Conservation (phyloP, 345 rosid genomes). For the Rhizophora mangle region DNA sequence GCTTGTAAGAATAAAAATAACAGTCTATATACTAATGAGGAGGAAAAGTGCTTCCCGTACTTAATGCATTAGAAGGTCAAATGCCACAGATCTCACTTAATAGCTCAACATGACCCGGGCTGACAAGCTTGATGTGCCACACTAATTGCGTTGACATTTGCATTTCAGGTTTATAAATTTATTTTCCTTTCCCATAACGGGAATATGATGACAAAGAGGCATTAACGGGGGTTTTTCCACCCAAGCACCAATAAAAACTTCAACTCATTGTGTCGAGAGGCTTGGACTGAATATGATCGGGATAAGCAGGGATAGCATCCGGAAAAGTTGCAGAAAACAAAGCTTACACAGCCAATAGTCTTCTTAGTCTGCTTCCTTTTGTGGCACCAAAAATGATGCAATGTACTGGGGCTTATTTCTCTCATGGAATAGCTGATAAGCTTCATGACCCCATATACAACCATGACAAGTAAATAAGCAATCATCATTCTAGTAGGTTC, state of each 20-base stretch:
- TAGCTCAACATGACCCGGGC: background rate
- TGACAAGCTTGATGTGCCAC: no score
- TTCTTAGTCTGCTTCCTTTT: slow-evolving; percentile 49
- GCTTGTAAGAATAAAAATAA: no score
- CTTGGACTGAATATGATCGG: slow-evolving; percentile 63
- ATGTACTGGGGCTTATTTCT: slow-evolving; percentile 67
- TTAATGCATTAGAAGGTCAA: no score
- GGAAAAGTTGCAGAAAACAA: slow-evolving; percentile 41
- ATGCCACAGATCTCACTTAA: no score
- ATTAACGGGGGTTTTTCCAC: slow-evolving; percentile 30
- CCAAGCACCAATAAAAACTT: slow-evolving; percentile 8
- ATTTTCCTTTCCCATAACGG: background rate
- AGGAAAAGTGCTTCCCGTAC: no score
- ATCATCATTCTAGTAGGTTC: no score
- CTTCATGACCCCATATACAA: slow-evolving; percentile 57
- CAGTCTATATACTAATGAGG: no score
- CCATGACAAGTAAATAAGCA: slow-evolving; percentile 22
- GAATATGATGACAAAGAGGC: background rate
- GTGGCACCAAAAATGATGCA: slow-evolving; percentile 68
- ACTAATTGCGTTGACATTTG: no score
- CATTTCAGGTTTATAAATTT: no score
- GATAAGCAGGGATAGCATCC: slow-evolving; percentile 45
- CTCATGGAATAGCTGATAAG: slow-evolving; percentile 69
- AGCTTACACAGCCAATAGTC: slow-evolving; percentile 49
- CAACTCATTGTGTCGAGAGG: slow-evolving; percentile 41